Evolutionary conservation across 805 yeast genomes (phyloP), one percentile per base, ranked within the genome.

Genomic region (Candida quercuum): DNA sequence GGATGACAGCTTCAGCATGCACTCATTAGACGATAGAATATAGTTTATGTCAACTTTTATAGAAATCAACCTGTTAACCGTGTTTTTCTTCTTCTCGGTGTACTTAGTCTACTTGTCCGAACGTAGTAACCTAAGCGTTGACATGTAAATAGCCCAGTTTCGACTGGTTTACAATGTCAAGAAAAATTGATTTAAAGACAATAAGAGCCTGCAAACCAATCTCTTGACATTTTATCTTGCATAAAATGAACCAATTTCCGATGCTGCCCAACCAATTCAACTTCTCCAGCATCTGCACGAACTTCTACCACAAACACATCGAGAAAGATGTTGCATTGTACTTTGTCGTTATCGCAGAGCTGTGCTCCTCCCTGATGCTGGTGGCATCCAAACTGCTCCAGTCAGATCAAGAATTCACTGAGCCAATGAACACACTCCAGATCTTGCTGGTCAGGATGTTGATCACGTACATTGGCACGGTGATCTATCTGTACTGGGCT

Each of bases 341-440:
- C 27, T 35, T 21, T 15, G 32, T 80, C 23, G 53, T 81, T 6
- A 37, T 71, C 12, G 70, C 85, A 4, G 87, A 82, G 51, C 61
- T 82, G 29, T 80, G 78, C 64, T 81, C 81, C 53, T 76, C 87
- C 3, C 52, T 77, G 24, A 86, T 85, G 94, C 69, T 78, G 3
- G 69, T 79, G 3, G 70, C 81, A 4, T 77, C 89, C 49, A 80
- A 83, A 53, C 59, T 84, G n/a, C 59, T 86, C 35, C 81, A 78
- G 40, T 71, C 81, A 2, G 81, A 78, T 43, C 58, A 67, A 18
- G 74, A 69, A 38, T 71, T 76, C 35, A 62, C 63, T 10, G 62
- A 38, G 6, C 80, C 82, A 6, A 69, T 85, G 46, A 75, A 78
- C 49, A 89, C 94, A 3, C 58, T 82, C 23, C 91, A 86, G 57